Evolutionary conservation across 2,329 filamentous ascomycete species (phyloP).

Genomic region (Claviceps purpurea): DNA sequence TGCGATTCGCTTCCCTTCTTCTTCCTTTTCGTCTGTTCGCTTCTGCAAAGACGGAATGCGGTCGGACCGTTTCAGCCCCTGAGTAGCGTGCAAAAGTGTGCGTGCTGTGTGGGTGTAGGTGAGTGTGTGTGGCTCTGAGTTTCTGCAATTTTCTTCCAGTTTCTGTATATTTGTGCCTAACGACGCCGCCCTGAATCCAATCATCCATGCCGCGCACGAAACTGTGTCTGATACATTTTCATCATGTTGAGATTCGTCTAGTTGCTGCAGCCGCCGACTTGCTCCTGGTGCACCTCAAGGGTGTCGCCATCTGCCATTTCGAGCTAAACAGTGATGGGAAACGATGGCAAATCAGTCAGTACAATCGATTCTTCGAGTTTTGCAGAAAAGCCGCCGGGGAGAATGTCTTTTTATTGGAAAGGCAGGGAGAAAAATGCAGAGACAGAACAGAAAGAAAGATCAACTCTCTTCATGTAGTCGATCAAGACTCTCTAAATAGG

Average conservation of each 20-base stretch:
- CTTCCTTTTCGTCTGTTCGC: neutral
- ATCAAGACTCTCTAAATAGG: too few species aligned
- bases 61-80: neutral
- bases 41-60: neutral
- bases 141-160: neutral
- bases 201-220: conserved; percentile 1
- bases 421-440: neutral
- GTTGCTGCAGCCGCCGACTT: conserved; percentile 61
- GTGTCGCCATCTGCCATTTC: conserved; percentile 96
- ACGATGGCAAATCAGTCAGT: neutral
- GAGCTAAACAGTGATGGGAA: conserved; percentile 41
- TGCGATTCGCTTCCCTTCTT: neutral
- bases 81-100: neutral
- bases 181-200: conserved; percentile 3
- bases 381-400: neutral
- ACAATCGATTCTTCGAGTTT: neutral
- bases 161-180: conserved; percentile 2
- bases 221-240: neutral
- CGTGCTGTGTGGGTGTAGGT: too few species aligned
- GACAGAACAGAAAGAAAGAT: neutral
- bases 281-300: conserved; percentile 94
- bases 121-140: neutral
- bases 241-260: neutral
- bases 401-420: too few species aligned
- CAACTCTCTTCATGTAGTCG: neutral